Evolutionary conservation across 805 yeast genomes (phyloP).

Genomic region (Cyberlindnera maritima): DNA sequence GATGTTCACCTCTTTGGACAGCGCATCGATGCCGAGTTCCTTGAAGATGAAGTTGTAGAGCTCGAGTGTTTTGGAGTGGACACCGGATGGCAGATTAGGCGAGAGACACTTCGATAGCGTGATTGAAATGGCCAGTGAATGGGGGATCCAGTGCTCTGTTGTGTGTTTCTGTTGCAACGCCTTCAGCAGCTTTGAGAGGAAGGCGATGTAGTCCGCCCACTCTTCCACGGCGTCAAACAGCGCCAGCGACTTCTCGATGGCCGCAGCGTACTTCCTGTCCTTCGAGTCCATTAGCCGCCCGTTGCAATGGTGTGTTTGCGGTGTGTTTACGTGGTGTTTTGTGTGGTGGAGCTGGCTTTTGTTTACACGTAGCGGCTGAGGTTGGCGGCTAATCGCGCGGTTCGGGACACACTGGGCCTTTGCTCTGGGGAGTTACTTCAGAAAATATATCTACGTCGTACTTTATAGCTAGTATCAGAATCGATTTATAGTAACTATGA

Average conservation of each 20-base stretch:
- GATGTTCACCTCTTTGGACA: slow-evolving; percentile 54
- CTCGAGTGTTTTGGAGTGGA: slow-evolving; percentile 83
- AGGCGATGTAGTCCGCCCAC: slow-evolving; percentile 98
- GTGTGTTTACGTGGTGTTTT: not conserved
- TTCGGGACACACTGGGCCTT: too few relatives aligned
- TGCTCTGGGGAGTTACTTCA: too few relatives aligned
- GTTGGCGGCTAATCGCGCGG: too few relatives aligned
- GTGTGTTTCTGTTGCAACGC: slow-evolving; percentile 52
- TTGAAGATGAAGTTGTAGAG: slow-evolving; percentile 71
- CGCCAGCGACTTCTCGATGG: slow-evolving; percentile 68
- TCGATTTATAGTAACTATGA: too few relatives aligned
- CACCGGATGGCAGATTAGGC: slow-evolving; percentile 88
- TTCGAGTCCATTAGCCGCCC: slow-evolving; percentile 42
- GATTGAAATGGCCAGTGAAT: slow-evolving; percentile 61
- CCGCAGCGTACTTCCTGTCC: slow-evolving; percentile 66
- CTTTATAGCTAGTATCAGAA: too few relatives aligned
- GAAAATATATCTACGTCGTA: too few relatives aligned
- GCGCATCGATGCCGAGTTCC: slow-evolving; percentile 51
- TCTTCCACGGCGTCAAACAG: slow-evolving; percentile 82
- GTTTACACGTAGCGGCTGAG: slow-evolving; percentile 1
- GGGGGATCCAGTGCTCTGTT: slow-evolving; percentile 60
- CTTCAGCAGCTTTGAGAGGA: slow-evolving; percentile 73
- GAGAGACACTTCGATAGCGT: slow-evolving; percentile 77
- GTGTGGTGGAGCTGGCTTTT: not conserved
- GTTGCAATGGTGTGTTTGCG: not conserved